Base-by-base conservation (phyloP, 2,329 filamentous ascomycete genomes). In the Zymoseptoria brevis region DNA sequence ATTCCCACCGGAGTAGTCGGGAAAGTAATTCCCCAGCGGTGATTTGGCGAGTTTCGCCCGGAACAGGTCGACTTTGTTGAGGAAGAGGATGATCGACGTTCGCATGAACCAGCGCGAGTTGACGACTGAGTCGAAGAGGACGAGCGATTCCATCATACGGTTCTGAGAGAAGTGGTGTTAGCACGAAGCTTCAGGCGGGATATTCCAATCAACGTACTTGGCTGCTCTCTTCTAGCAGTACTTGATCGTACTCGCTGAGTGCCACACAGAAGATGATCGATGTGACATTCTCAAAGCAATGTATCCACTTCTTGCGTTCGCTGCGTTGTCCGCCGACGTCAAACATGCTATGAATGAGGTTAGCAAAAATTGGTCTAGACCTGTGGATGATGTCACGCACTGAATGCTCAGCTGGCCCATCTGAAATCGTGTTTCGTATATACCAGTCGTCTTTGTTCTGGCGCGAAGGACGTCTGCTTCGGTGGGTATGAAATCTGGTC, bases 211-310 rank as follows among this genome's bases (percentile, higher is more conserved):
- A 56, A 72, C 82, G 67, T 83, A 94, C 92, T 81, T 97, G 94
- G 72, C 93, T 96, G 76, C 90, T 96, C 76, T 97, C 94, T 76
- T 99, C 94, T 49, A 99, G 80, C 57, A 99, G 80, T 4, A 96
- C 93, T 77, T 99, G 94, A 72, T 99, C 94, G 74, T 99, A 99
- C 76, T 99, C 94, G 78, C 92, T 97, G 68, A 99, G 79, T 16
- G 94, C 94, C 62, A 99, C 94, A 72, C 94, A 99, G 77, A 99
- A 99, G 67, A 99, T 99, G 75, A 99, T 99, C 3, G 94, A 97
- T 50, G 94, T 99, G 69, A 99, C 94, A 69, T 97, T 97, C 75
- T 99, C 94, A 75, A 99, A 99, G 79, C 94, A 99, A 77, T 99
- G 94, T 72, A 99, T 99, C 94, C 94, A 99, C 79, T 99, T 99